Base-by-base conservation (phyloP, 441 rosid genomes). In the Dalechampia spathulata region DNA sequence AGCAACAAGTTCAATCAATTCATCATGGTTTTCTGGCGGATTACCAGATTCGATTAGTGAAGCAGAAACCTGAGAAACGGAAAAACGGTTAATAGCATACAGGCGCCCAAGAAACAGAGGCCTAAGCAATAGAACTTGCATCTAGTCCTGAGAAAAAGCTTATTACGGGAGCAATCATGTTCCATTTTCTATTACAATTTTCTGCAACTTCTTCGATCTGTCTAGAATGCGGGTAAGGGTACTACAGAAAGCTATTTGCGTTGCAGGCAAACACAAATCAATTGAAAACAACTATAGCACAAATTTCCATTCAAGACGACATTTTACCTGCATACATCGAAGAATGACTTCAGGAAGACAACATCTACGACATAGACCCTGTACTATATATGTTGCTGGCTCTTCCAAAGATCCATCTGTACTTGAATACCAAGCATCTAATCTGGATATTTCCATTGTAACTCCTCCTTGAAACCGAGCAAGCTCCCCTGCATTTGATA, bases 371-470 rank as follows among this genome's bases (percentile, higher is more conserved):
- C 97, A 90, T 67, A 94, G 96, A 53, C 94, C 97, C 57, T 62
- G 83, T 51, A 87, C 81, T 42, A 94, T 78, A 65, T 81, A 84
- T 22, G 91, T 70, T 28, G 99, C 96, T 46, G 90, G 90, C 55
- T 67, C 78, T 70, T 85, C 88, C 69, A 84, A 65, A 51, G 84
- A 70, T 34, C 95, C 91, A 19, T 83, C 93, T 66, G 85, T 72
- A 63, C 55, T 76, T 53, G 90, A 78, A 78, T 87, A 94, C 97
- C 96, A 87, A 51, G 99, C 95, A 72, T 94, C 99, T 70, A 90
- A 78, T 66, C 90, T 78, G 55, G 94, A 94, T 62, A 94, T 94
- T 74, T 86, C 96, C 93, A 86, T 77, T 22, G 97, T 83, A 48
- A 94, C 96, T 70, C 99, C 99, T 17, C 72, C 68, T 70, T 85